phyloP scores from a whole-genome alignment of 106 monocot genomes.

The Dactylorhiza incarnata region DNA sequence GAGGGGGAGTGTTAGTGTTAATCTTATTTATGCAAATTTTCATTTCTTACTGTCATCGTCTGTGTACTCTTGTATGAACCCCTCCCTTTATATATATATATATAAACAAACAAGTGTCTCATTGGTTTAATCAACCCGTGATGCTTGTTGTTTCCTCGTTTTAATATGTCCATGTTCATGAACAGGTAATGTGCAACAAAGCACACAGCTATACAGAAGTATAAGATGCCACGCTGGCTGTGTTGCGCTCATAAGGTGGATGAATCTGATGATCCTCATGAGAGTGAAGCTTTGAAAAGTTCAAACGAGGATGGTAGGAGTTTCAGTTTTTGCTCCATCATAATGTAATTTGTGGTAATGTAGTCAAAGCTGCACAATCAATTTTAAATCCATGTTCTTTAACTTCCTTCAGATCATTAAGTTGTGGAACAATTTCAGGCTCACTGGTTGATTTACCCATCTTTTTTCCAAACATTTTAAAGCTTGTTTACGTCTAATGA shows the following conservation, averaged over 20 bases:
- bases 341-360: not conserved
- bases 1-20: too few species aligned
- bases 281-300: constrained; percentile 4
- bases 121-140: not conserved
- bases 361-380: not conserved
- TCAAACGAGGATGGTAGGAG: constrained; percentile 4
- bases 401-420: not conserved
- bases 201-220: constrained; percentile 1
- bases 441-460: not conserved
- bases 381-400: not conserved
- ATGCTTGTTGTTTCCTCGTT: constrained; percentile 1
- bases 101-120: too few species aligned
- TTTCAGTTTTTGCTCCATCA: not conserved
- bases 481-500: not conserved
- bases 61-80: too few species aligned
- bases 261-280: not conserved
- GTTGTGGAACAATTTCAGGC: not conserved
- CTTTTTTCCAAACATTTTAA: not conserved
- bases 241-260: not conserved
- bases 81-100: too few species aligned
- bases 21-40: too few species aligned
- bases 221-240: constrained; percentile 7
- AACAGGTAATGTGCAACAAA: not conserved
- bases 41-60: too few species aligned
- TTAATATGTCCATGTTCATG: not conserved